Evolutionary conservation across 306 rosid genomes (phyloP).

Genomic region (Nissolia schottii): DNA sequence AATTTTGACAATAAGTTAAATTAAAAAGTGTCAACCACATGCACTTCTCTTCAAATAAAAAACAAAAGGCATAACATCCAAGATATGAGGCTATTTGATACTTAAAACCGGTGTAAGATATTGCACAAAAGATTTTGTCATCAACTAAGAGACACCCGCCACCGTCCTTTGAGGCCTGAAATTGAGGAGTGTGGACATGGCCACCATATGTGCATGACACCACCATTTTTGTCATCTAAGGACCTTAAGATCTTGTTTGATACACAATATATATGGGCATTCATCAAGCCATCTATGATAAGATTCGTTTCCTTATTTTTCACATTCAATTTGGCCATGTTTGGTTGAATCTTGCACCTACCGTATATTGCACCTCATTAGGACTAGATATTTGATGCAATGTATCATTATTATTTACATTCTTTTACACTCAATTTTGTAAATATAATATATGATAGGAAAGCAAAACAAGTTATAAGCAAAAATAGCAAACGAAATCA

Average conservation of each 20-base stretch:
- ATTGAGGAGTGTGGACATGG: conserved; percentile 8
- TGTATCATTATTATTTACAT: background rate
- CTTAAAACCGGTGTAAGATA: background rate
- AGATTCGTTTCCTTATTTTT: conserved; percentile 28
- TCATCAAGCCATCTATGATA: conserved; percentile 30
- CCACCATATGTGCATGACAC: conserved; percentile 31
- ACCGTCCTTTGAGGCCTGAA: background rate
- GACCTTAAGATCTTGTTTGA: conserved; percentile 34
- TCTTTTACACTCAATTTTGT: background rate
- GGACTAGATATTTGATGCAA: conserved; percentile 2
- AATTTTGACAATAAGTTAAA: too few species aligned
- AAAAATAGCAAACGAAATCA: background rate
- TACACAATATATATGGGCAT: background rate
- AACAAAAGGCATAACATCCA: conserved; percentile 7
- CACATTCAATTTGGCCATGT: background rate
- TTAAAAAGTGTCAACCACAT: too few species aligned
- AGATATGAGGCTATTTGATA: background rate
- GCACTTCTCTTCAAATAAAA: too few species aligned
- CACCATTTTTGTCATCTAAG: background rate
- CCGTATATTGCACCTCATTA: conserved; percentile 26
- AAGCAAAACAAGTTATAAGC: background rate
- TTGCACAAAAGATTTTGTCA: conserved; percentile 21
- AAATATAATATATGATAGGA: background rate
- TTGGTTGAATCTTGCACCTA: conserved; percentile 26
- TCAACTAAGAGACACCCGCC: conserved; percentile 18